Evolutionary conservation across 2,329 filamentous ascomycete species (phyloP).

Genomic region (Claviceps cyperi): DNA sequence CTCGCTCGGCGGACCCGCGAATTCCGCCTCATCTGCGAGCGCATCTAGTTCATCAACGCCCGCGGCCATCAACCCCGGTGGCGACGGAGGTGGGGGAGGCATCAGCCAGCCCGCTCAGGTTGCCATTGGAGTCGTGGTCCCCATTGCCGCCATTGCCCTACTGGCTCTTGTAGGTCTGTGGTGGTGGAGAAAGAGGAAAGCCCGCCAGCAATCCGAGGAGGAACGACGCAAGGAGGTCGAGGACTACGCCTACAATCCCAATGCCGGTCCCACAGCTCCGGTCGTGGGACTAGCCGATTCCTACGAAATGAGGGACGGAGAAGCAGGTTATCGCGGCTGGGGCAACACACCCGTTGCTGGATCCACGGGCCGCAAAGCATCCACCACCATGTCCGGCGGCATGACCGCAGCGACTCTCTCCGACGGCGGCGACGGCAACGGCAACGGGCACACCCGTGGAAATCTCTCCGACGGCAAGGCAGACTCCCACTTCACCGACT

Average conservation of each 20-base stretch:
- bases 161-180: slow-evolving; percentile 64
- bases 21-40: background rate
- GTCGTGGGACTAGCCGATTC: slow-evolving; percentile 34
- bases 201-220: slow-evolving; percentile 71
- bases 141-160: slow-evolving; percentile 74
- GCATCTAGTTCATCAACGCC: slow-evolving; percentile 13
- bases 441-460: slow-evolving; percentile 47
- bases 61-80: slow-evolving; percentile 15
- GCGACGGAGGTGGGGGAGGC: slow-evolving; percentile 24
- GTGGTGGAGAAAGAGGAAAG: slow-evolving; percentile 80
- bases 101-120: slow-evolving; percentile 56
- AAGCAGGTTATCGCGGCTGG: slow-evolving; percentile 85
- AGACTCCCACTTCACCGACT: slow-evolving; percentile 42
- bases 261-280: slow-evolving; percentile 70
- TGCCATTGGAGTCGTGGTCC: slow-evolving; percentile 85
- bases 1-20: slow-evolving; percentile 5
- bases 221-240: slow-evolving; percentile 89
- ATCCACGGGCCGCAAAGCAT: slow-evolving; percentile 66
- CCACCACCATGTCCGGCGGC: slow-evolving; percentile 76
- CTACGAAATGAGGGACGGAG: slow-evolving; percentile 61
- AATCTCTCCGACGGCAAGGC: slow-evolving; percentile 55
- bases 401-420: slow-evolving; percentile 52
- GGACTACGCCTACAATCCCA: slow-evolving; percentile 96
- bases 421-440: slow-evolving; percentile 44
- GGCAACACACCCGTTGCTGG: slow-evolving; percentile 58